These are phyloP conservation scores for Chytriomyces confervae DNA, from an alignment of 192 early-diverging fungal species.

Conservation along the genomic window DNA sequence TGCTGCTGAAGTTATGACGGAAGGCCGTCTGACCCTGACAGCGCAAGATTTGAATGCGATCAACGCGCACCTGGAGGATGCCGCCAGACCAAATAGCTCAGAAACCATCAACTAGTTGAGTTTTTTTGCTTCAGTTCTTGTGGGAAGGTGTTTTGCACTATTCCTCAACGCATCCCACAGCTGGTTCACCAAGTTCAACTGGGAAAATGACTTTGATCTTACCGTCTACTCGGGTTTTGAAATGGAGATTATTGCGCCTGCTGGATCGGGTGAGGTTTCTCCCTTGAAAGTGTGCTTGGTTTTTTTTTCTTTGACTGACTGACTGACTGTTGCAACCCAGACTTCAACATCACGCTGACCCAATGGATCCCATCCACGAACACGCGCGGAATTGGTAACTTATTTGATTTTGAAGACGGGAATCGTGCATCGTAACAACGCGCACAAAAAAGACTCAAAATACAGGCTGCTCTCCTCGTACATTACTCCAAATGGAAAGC, in stretches of 20 bases:
- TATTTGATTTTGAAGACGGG: too few species aligned
- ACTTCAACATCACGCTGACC: constrained; percentile 34
- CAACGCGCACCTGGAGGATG: not conserved
- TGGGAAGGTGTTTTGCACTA: too few species aligned
- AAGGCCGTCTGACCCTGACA: not conserved
- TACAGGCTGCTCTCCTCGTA: constrained; percentile 28
- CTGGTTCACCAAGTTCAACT: constrained; percentile 36
- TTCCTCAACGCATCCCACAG: not conserved
- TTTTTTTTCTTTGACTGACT: too few species aligned
- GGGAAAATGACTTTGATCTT: constrained; percentile 30
- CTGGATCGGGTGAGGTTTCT: too few species aligned
- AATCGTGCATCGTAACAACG: not conserved
- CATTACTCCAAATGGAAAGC: constrained; percentile 29
- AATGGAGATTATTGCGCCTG: constrained; percentile 25
- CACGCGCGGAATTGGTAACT: not conserved
- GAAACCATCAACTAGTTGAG: constrained; percentile 19
- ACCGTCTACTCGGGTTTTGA: constrained; percentile 15
- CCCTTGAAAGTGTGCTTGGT: too few species aligned
- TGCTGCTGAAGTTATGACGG: constrained; percentile 5
- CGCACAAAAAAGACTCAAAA: constrained; percentile 21
- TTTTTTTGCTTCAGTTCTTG: not conserved
- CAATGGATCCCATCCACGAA: constrained; percentile 17
- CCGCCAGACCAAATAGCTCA: not conserved
- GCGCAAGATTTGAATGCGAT: not conserved
- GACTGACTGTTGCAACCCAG: not conserved